These are phyloP conservation scores for Vigna hirtella DNA, from an alignment of 306 rosid species.

Conservation along the genomic window DNA sequence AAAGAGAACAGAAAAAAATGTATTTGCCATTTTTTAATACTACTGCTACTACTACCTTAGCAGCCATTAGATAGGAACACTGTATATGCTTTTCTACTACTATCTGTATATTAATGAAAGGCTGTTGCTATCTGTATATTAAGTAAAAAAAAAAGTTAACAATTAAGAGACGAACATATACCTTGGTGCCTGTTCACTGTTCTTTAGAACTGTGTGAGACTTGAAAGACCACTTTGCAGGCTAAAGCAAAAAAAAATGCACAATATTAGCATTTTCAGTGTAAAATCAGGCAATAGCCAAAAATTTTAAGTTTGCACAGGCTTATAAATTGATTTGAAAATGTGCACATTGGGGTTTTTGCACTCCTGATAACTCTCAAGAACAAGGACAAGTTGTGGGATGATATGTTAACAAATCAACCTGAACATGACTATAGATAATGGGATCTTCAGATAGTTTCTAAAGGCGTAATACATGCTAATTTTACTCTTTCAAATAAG, in stretches of 20 bases:
- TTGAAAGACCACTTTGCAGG: slow-evolving; percentile 91
- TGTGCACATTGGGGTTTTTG: background rate
- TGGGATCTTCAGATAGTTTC: slow-evolving; percentile 16
- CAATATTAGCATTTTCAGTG: slow-evolving; percentile 31
- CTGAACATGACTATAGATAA: slow-evolving; percentile 23
- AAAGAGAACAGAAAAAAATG: background rate
- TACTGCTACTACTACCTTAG: background rate
- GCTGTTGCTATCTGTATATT: background rate
- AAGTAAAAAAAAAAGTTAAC: background rate
- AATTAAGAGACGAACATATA: slow-evolving; percentile 38
- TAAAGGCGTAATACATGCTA: slow-evolving; percentile 24
- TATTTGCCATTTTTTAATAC: background rate
- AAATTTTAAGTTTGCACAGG: slow-evolving; percentile 19
- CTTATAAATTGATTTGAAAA: background rate
- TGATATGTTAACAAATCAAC: slow-evolving; percentile 38
- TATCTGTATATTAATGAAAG: slow-evolving; percentile 6
- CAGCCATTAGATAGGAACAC: slow-evolving; percentile 18
- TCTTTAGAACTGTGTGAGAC: slow-evolving; percentile 90
- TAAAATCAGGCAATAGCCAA: slow-evolving; percentile 30
- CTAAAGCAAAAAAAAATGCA: slow-evolving; percentile 51
- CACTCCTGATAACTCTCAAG: slow-evolving; percentile 11
- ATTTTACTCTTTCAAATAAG: slow-evolving; percentile 26
- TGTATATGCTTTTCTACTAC: slow-evolving; percentile 8
- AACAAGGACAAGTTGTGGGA: slow-evolving; percentile 23
- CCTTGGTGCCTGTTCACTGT: slow-evolving; percentile 93